Evolutionary conservation across 768 basidiomycete genomes (phyloP).

Genomic region (Naganishia kalamii): DNA sequence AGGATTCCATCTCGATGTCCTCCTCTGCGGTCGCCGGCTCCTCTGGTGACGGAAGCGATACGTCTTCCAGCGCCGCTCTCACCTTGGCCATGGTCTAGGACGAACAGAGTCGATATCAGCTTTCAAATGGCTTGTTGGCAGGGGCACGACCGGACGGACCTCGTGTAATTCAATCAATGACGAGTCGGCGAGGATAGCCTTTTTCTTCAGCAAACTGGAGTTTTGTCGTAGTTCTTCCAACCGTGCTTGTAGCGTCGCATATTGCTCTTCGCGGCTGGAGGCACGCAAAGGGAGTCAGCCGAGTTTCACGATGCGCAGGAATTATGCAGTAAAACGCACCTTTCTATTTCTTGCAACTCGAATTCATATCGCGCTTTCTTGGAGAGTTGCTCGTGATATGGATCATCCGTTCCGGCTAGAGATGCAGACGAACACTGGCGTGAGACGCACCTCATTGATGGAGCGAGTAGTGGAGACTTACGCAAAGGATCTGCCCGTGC

Average conservation of each 20-base stretch:
- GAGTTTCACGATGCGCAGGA: background rate
- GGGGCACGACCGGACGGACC: background rate
- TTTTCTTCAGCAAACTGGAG: conserved; percentile 3
- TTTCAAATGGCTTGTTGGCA: background rate
- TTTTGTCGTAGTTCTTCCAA: background rate
- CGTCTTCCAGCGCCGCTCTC: background rate
- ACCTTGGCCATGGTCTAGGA: background rate
- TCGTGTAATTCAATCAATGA: background rate
- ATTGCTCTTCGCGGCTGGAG: background rate
- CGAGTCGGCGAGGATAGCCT: conserved; percentile 2
- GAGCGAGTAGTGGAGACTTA: background rate
- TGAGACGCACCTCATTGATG: no score
- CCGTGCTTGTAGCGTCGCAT: background rate
- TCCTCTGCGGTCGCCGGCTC: background rate
- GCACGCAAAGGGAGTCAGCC: background rate
- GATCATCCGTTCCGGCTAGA: background rate
- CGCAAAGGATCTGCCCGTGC: conserved; percentile 1
- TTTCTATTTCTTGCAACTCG: background rate
- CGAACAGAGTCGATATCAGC: background rate
- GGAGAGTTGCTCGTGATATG: background rate
- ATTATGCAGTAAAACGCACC: background rate
- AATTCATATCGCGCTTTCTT: conserved; percentile 1
- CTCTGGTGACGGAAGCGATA: background rate
- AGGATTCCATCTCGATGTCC: background rate
- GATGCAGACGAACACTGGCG: no score